Percentiles rank a stretch among this genome's conserved stretches.
phyloP scores from a whole-genome alignment of 495 filamentous ascomycete genomes.

The Talaromyces adpressus region DNA sequence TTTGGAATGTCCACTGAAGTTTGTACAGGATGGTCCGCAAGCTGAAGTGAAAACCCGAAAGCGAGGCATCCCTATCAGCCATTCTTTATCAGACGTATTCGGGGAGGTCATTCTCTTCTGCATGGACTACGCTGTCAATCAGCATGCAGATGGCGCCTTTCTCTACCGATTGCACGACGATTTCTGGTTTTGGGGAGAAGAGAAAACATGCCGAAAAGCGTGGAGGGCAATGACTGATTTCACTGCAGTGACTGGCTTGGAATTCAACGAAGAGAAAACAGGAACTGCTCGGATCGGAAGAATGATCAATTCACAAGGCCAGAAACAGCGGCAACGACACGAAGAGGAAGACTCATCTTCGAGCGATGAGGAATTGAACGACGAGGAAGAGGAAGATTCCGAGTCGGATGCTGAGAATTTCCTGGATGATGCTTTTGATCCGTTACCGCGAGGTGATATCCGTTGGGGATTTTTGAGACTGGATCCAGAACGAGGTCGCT shows the following conservation, averaged over 20 bases:
- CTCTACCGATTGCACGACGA: conserved; percentile 62
- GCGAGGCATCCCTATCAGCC: conserved; percentile 52
- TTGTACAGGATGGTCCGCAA: conserved; percentile 43
- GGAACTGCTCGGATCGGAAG: conserved; percentile 42
- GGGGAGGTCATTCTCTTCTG: conserved; percentile 58
- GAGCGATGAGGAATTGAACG: not conserved
- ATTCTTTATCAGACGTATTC: conserved; percentile 51
- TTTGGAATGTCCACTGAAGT: conserved; percentile 52
- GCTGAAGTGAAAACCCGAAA: conserved; percentile 36
- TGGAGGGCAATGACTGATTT: conserved; percentile 54
- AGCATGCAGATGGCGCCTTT: conserved; percentile 41
- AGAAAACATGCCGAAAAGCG: conserved; percentile 45
- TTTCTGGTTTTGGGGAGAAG: conserved; percentile 62
- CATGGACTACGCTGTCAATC: conserved; percentile 60
- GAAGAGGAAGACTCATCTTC: not conserved
- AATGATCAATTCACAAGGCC: not conserved
- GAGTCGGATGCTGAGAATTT: not conserved
- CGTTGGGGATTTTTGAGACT: conserved; percentile 61
- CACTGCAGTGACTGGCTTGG: conserved; percentile 45
- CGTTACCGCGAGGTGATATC: conserved; percentile 49
- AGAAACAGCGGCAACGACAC: not conserved
- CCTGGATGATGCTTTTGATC: not conserved
- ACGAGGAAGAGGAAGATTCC: conserved; percentile 6
- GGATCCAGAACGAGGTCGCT: conserved; percentile 45
- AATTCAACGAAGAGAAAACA: conserved; percentile 52